Evolutionary conservation across 2,329 filamentous ascomycete species (phyloP), one percentile per base, ranked within the genome.

Genomic region (Acrocalymma vagum): DNA sequence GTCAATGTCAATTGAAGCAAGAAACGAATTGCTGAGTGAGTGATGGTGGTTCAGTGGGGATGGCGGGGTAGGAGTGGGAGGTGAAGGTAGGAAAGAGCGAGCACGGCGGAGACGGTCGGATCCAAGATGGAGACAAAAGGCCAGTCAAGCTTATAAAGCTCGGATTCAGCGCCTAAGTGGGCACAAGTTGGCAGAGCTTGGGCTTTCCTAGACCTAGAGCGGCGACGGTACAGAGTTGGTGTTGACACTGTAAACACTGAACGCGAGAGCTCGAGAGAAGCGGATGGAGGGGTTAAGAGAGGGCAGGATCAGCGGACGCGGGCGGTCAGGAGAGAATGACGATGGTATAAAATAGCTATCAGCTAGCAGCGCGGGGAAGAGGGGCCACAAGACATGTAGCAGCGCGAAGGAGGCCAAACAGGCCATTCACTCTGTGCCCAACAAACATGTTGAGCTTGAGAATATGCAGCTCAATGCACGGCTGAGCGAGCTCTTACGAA

Each of bases 401-500:
- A 33, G 29, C 33, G 32, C 43, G 33, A 43, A 32, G n/a, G n/a
- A n/a, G n/a, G n/a, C n/a, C n/a, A n/a, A n/a, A n/a, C n/a, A n/a
- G n/a, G n/a, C n/a, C n/a, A n/a, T n/a, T n/a, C n/a, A n/a, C n/a
- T n/a, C n/a, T n/a, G n/a, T n/a, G n/a, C n/a, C n/a, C n/a, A n/a
- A n/a, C n/a, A n/a, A n/a, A 56, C 51, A 46, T 58, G 57, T 58
- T 58, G 55, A 57, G 57, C 40, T 45, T 46, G 24, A 25, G 20
- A 30, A 34, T 34, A 52, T 54, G 51, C 58, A 56, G 42, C 44
- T 40, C 42, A 40, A 57, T 61, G 57, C 61, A 60, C 45, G 42
- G 35, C 22, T 35, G 42, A 31, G 29, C 32, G 23, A 27, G 36
- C 41, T 48, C 34, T 37, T 48, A 47, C 51, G 36, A 52, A 55